phyloP scores from a whole-genome alignment of 1,284 basidiomycete genomes.

The Cutaneotrichosporon daszewskae region DNA sequence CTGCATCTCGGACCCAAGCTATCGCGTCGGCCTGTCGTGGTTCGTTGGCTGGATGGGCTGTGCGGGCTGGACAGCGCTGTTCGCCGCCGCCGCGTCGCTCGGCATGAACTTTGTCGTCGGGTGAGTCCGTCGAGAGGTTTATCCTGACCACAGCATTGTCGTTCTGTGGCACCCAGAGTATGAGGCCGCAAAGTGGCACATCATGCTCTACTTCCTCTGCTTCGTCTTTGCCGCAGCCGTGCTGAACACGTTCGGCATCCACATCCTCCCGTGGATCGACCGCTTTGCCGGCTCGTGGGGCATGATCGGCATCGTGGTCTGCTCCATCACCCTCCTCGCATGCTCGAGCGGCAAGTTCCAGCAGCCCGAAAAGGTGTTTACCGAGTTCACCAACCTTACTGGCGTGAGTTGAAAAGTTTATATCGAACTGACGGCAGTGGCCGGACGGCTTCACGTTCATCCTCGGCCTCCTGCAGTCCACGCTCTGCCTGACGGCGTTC shows the following conservation, averaged over 20 bases:
- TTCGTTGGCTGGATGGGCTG: conserved; percentile 12
- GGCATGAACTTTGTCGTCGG: conserved; percentile 29
- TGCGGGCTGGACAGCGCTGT: conserved; percentile 45
- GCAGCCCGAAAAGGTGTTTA: conserved; percentile 39
- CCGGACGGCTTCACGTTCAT: conserved; percentile 37
- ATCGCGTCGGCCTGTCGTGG: conserved; percentile 7
- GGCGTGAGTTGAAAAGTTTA: conserved; percentile 46
- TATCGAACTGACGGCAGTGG: conserved; percentile 40
- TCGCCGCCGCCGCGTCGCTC: conserved; percentile 33
- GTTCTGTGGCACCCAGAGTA: conserved; percentile 36
- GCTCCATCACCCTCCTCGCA: conserved; percentile 26
- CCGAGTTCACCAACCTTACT: conserved; percentile 28
- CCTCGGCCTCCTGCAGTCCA: conserved; percentile 40
- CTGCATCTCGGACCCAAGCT: conserved; percentile 1
- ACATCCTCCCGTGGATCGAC: conserved; percentile 31
- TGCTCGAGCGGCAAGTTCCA: conserved; percentile 25
- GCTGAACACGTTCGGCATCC: conserved; percentile 30
- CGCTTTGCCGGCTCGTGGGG: conserved; percentile 32
- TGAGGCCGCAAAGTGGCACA: conserved; percentile 15
- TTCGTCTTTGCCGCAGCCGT: conserved; percentile 16
- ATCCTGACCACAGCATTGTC: conserved; percentile 40
- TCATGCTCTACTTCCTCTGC: conserved; percentile 20
- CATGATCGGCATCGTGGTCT: conserved; percentile 36
- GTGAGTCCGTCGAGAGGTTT: conserved; percentile 31
- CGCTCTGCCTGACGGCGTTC: conserved; percentile 27